Percentiles rank a stretch among this genome's conserved stretches.
Conservation (phyloP, 345 rosid genomes). For the Gossypium raimondii region DNA sequence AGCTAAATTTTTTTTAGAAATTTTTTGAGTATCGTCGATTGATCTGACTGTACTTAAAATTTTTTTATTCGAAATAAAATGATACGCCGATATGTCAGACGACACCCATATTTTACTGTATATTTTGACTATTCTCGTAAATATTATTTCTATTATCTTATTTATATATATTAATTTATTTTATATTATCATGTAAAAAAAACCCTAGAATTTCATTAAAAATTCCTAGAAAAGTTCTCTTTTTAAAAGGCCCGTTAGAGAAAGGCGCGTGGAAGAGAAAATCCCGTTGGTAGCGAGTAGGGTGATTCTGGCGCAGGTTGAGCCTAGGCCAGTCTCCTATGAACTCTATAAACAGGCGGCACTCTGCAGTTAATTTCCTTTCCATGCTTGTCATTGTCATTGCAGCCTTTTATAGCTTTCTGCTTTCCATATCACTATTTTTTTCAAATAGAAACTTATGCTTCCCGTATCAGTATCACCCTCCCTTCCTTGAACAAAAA, state of each 20-base stretch:
- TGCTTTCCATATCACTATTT: too few relatives aligned
- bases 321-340: background rate
- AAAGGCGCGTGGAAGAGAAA: background rate
- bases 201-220: background rate
- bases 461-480: background rate
- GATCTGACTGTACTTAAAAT: rapidly evolving
- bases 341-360: background rate
- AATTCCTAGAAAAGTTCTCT: too few relatives aligned
- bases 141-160: too few relatives aligned
- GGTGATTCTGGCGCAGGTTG: background rate
- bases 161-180: too few relatives aligned
- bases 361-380: background rate
- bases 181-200: too few relatives aligned
- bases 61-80: too few relatives aligned
- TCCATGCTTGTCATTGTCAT: background rate
- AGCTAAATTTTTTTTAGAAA: too few relatives aligned
- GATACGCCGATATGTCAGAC: too few relatives aligned
- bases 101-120: rapidly evolving
- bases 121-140: too few relatives aligned
- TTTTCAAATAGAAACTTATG: too few relatives aligned
- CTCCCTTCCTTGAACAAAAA: background rate
- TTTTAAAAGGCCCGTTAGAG: background rate
- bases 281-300: background rate
- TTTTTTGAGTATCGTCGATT: rapidly evolving
- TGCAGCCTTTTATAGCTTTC: background rate